phyloP scores from a whole-genome alignment of 2,329 filamentous ascomycete species.

The Diplocarpon rosae region DNA sequence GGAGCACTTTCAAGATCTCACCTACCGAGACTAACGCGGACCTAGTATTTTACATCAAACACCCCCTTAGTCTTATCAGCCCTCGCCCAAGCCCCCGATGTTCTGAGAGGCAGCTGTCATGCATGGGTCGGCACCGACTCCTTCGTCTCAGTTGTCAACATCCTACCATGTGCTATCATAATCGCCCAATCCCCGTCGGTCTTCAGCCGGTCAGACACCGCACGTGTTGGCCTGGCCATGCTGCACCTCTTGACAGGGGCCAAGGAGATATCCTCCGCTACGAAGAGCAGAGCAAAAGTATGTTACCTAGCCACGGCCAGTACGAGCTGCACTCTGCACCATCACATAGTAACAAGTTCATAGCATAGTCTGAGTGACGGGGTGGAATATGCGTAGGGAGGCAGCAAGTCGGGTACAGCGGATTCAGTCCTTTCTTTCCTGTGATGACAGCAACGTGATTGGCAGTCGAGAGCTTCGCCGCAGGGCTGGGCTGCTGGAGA shows the following conservation, averaged over 20 bases:
- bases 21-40: not conserved
- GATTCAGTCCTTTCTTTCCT: no score
- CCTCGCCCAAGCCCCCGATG: not conserved
- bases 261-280: not conserved
- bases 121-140: slow-evolving; percentile 5
- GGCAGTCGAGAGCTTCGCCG: not conserved
- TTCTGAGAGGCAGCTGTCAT: not conserved
- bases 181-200: not conserved
- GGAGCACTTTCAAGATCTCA: not conserved
- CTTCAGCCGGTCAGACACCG: not conserved
- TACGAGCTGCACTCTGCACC: not conserved
- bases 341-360: not conserved
- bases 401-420: no score
- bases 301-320: not conserved
- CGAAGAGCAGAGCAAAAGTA: not conserved
- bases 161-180: not conserved
- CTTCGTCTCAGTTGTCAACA: not conserved
- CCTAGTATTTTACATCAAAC: not conserved
- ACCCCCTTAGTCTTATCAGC: not conserved
- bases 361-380: not conserved
- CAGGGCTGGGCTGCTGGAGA: not conserved
- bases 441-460: not conserved
- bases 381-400: not conserved
- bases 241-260: not conserved
- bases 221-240: not conserved